phyloP scores from a whole-genome alignment of 345 rosid genomes.

The Eucalyptus polybractea region DNA sequence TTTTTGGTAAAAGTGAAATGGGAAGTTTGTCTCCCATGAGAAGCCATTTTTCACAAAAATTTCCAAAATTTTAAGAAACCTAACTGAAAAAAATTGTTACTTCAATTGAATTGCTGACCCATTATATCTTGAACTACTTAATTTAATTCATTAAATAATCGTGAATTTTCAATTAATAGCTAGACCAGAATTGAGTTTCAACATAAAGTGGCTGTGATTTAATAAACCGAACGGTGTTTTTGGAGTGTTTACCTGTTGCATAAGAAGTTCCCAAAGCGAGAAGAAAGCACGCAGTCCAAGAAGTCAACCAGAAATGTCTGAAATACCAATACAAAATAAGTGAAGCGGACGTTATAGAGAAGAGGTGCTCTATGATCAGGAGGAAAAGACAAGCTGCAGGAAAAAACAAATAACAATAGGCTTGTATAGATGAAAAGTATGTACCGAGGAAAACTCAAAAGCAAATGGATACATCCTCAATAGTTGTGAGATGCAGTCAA shows the following conservation, averaged over 20 bases:
- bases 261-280: conserved; percentile 94
- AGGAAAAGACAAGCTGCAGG: not conserved
- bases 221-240: not conserved
- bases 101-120: not conserved
- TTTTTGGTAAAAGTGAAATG: not conserved
- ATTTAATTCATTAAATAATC: not conserved
- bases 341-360: not conserved
- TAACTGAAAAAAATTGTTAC: not conserved
- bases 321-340: not conserved
- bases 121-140: not conserved
- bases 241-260: conserved; percentile 50
- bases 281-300: conserved; percentile 75
- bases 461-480: conserved; percentile 94
- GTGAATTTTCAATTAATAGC: not conserved
- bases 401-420: not conserved
- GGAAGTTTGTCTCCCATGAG: not conserved
- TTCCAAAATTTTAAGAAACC: not conserved
- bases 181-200: not conserved
- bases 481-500: conserved; percentile 90
- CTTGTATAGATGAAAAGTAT: conserved; percentile 9
- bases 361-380: not conserved
- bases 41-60: not conserved
- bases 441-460: conserved; percentile 91
- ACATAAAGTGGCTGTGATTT: not conserved
- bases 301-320: conserved; percentile 93